Conservation (phyloP, 345 rosid species). For the Arabis hirsuta region DNA sequence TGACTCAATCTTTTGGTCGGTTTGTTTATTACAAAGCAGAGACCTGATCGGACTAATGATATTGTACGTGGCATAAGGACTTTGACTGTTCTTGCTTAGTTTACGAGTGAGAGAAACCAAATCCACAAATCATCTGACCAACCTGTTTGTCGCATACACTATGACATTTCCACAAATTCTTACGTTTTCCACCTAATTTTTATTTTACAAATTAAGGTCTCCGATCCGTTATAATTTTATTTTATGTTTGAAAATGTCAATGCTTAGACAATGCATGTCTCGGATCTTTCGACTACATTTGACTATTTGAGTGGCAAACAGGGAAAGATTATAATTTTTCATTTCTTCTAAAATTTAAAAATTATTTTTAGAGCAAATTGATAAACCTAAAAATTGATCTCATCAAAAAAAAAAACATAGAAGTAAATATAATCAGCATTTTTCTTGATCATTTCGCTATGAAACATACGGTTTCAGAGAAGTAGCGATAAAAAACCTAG, state of each 20-base stretch:
- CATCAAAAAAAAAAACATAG: too few species aligned
- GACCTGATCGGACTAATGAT: neutral
- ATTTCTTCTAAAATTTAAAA: too few species aligned
- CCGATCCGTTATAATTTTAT: neutral
- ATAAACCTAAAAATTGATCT: too few species aligned
- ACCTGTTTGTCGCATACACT: too few species aligned
- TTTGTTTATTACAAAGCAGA: conserved; percentile 10
- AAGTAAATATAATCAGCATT: too few species aligned
- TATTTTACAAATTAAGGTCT: neutral
- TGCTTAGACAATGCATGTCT: neutral
- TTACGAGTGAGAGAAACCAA: conserved; percentile 8
- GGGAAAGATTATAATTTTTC: too few species aligned
- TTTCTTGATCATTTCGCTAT: too few species aligned
- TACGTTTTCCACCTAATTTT: neutral
- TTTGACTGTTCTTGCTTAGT: conserved; percentile 19
- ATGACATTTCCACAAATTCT: neutral
- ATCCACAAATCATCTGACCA: too few species aligned
- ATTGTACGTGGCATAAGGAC: conserved; percentile 22
- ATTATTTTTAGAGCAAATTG: too few species aligned
- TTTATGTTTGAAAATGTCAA: neutral
- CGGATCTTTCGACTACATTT: neutral
- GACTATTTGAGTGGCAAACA: too few species aligned
- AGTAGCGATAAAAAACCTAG: too few species aligned
- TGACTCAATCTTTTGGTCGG: conserved; percentile 37
- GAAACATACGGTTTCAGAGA: too few species aligned